Evolutionary conservation across 257 asterid genomes (phyloP), one percentile per base, ranked within the genome.

Genomic region (Solanum bukasovii): DNA sequence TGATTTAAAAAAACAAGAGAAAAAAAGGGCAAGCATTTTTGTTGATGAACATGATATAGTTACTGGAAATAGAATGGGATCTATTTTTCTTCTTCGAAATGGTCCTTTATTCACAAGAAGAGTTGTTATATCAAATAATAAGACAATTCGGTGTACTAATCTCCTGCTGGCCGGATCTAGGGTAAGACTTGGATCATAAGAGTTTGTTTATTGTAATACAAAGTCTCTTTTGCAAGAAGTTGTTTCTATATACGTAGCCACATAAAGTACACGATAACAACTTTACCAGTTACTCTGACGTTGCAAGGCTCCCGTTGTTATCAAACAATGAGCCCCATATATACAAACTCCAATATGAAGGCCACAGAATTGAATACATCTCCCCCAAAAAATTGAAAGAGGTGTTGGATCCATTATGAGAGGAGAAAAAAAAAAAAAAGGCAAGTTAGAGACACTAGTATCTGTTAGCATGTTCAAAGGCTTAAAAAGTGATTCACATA

Each of bases 391-490:
- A 16, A 16, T 16, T 52, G 23, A 16, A 52, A 16, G 63, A 52
- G 61, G 63, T 52, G 23, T 23, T 85, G 90, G 84, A 77, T 83
- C 86, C 87, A 85, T 59, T 72, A 20, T 59, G 70, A 46, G 87
- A 84, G 42, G 49, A 72, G 31, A 85, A 34, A 34, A 34, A 34
- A 46, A 44, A 38, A 85, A 38, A 37, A 38, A 2, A 25, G 37
- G 25, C 10, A 10, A 37, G 29, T 4, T 25, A 42, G 56, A 44
- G 63, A 79, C 25, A 79, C 63, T 42, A 78, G 37, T n/a, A 77
- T 77, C 59, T 77, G 21, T 63, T 72, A 29, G 93, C 96, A 95
- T 94, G 98, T 93, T 94, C 97, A 90, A 86, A 90, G 97, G 98
- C 97, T 94, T 78, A 88, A 63, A 92, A 84, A 74, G 34, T 9